These are phyloP conservation scores for Russula emetica DNA, from an alignment of 768 basidiomycete genomes.

Conservation along the genomic window DNA sequence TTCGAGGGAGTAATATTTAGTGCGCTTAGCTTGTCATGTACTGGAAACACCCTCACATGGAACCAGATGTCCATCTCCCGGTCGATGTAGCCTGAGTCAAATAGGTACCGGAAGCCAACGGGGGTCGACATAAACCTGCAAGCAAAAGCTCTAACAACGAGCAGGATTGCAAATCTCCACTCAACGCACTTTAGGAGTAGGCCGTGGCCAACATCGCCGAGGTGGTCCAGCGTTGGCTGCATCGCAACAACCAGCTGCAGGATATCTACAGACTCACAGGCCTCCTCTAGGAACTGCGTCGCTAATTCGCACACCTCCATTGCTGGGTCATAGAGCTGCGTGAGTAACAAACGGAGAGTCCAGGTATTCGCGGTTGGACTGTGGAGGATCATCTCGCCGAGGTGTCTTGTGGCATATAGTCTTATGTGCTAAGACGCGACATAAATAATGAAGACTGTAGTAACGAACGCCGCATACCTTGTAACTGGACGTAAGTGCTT, in stretches of 20 bases:
- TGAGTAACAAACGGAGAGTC: slow-evolving; percentile 87
- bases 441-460: background rate
- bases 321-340: slow-evolving; percentile 92
- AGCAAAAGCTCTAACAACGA: background rate
- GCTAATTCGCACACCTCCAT: slow-evolving; percentile 88
- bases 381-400: slow-evolving; percentile 73
- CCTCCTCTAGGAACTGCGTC: slow-evolving; percentile 83
- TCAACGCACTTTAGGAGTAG: slow-evolving; percentile 73
- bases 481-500: slow-evolving; percentile 91
- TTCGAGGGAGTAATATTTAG: slow-evolving; percentile 19
- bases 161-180: background rate
- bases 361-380: slow-evolving; percentile 68
- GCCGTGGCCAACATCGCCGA: slow-evolving; percentile 88
- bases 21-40: background rate
- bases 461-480: slow-evolving; percentile 47
- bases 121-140: slow-evolving; percentile 90
- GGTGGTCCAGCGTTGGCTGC: slow-evolving; percentile 91
- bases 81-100: slow-evolving; percentile 88
- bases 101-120: slow-evolving; percentile 88
- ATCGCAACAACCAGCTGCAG: slow-evolving; percentile 90
- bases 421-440: slow-evolving; percentile 63
- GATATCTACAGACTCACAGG: slow-evolving; percentile 78
- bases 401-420: slow-evolving; percentile 80
- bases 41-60: slow-evolving; percentile 51
- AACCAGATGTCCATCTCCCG: slow-evolving; percentile 97